Conservation (phyloP, 176 grass and related monocot species). For the Puccinellia tenuiflora region DNA sequence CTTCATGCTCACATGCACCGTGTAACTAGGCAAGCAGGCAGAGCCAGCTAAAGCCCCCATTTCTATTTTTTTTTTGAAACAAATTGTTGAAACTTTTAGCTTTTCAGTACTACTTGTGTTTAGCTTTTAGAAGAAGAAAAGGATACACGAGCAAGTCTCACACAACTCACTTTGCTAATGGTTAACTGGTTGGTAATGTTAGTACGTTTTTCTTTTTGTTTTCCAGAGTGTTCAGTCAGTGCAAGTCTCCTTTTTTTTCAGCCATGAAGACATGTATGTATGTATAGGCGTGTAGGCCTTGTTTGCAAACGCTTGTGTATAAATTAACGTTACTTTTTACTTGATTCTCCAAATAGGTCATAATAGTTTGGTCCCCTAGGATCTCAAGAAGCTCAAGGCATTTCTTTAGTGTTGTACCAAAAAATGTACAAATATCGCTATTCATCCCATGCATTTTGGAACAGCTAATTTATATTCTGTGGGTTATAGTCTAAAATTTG, state of each 20-base stretch:
- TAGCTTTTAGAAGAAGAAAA: background rate
- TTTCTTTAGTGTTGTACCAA: background rate
- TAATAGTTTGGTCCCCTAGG: background rate
- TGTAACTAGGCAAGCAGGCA: constrained; percentile 8
- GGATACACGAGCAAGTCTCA: background rate
- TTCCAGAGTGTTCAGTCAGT: too few relatives aligned
- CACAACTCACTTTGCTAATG: too few relatives aligned
- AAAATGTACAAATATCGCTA: background rate
- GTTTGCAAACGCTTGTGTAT: background rate
- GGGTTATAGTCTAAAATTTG: background rate
- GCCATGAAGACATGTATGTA: background rate
- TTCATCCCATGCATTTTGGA: background rate
- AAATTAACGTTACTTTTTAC: background rate
- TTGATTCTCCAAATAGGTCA: background rate
- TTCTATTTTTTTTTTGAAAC: too few relatives aligned
- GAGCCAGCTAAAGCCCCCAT: background rate
- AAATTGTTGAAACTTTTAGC: background rate
- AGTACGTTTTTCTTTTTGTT: too few relatives aligned
- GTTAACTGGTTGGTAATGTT: too few relatives aligned
- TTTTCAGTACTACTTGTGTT: constrained; percentile 2
- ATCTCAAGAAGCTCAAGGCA: background rate
- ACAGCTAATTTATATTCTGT: background rate
- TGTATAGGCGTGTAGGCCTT: background rate
- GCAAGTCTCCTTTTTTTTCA: background rate
- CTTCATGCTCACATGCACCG: constrained; percentile 45